Conservation (phyloP, 176 grass and related monocot genomes). For the Ensete ventricosum region DNA sequence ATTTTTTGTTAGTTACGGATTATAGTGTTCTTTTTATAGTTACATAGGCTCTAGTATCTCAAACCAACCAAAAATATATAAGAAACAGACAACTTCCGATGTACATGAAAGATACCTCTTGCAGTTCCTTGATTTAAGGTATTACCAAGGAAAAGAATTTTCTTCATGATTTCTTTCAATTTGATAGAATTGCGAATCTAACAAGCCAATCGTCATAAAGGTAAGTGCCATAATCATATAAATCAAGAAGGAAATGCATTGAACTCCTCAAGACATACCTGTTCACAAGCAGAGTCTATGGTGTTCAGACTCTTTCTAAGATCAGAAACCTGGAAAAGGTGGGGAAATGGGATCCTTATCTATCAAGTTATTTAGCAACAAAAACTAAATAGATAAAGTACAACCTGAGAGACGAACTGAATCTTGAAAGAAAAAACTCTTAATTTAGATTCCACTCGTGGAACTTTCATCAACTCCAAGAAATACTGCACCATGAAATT, state of each 20-base stretch:
- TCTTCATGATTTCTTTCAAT: slow-evolving; percentile 99
- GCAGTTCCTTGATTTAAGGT: slow-evolving; percentile 89
- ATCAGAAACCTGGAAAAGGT: slow-evolving; percentile 47
- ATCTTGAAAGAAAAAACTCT: slow-evolving; percentile 98
- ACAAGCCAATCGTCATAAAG: slow-evolving; percentile 9
- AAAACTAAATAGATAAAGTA: slow-evolving; percentile 8
- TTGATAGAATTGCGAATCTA: slow-evolving; percentile 85
- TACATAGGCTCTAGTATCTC: not conserved
- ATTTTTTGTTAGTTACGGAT: not conserved
- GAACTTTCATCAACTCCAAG: slow-evolving; percentile 98
- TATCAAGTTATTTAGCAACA: slow-evolving; percentile 1
- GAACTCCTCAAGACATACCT: slow-evolving; percentile 41
- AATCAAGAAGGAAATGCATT: slow-evolving; percentile 7
- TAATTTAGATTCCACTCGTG: slow-evolving; percentile 91
- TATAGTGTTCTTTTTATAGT: not conserved
- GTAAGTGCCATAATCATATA: not conserved
- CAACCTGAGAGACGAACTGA: slow-evolving; percentile 80
- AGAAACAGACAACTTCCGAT: not conserved
- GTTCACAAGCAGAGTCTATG: slow-evolving; percentile 68
- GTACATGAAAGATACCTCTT: slow-evolving; percentile 46
- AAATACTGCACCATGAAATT: slow-evolving; percentile 66
- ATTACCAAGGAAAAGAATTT: slow-evolving; percentile 92
- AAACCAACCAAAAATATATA: not conserved
- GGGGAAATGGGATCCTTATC: slow-evolving; percentile 1
- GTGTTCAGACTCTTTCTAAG: slow-evolving; percentile 70